A percentile compares a stretch with the other conserved stretches of the same genome.
Conservation (phyloP, 139 green algal species). For the Coccomyxa sp. region DNA sequence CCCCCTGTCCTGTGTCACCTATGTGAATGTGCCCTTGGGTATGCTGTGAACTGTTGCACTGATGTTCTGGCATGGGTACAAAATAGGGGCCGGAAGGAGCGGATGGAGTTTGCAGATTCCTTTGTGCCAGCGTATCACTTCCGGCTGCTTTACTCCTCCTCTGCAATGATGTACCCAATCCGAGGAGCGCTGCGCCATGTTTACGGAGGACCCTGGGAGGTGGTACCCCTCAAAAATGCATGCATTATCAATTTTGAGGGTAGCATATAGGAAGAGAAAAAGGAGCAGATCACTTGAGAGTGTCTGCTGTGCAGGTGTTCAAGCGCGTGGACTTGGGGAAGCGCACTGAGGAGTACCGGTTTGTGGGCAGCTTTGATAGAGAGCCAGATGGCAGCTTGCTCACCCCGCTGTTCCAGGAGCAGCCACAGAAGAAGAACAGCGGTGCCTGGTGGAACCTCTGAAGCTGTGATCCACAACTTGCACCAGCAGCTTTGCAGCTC, state of each 20-base stretch:
- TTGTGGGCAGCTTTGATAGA: slow-evolving; percentile 32
- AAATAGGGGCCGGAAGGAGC: slow-evolving; percentile 31
- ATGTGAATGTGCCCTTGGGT: background rate
- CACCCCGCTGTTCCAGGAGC: slow-evolving; percentile 6
- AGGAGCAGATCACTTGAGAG: too few relatives aligned
- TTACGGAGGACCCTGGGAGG: slow-evolving; percentile 50
- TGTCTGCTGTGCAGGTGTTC: slow-evolving; percentile 22
- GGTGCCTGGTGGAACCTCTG: background rate
- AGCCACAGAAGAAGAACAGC: background rate
- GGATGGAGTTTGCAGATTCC: slow-evolving; percentile 42
- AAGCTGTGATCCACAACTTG: background rate
- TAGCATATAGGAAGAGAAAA: background rate
- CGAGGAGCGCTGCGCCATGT: slow-evolving; percentile 50
- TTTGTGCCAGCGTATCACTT: slow-evolving; percentile 56
- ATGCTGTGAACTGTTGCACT: background rate
- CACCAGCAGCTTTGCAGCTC: too few relatives aligned
- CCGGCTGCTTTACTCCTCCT: slow-evolving; percentile 46
- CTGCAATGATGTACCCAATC: slow-evolving; percentile 52
- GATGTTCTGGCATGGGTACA: background rate
- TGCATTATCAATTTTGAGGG: background rate
- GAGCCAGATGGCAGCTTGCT: slow-evolving; percentile 24
- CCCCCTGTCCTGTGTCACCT: background rate
- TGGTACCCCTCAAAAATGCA: slow-evolving; percentile 2
- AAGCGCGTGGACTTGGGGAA: slow-evolving; percentile 35
- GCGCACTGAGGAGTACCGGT: slow-evolving; percentile 33